Conservation (phyloP, 2,329 filamentous ascomycete genomes). For the Colletotrichum phormii region DNA sequence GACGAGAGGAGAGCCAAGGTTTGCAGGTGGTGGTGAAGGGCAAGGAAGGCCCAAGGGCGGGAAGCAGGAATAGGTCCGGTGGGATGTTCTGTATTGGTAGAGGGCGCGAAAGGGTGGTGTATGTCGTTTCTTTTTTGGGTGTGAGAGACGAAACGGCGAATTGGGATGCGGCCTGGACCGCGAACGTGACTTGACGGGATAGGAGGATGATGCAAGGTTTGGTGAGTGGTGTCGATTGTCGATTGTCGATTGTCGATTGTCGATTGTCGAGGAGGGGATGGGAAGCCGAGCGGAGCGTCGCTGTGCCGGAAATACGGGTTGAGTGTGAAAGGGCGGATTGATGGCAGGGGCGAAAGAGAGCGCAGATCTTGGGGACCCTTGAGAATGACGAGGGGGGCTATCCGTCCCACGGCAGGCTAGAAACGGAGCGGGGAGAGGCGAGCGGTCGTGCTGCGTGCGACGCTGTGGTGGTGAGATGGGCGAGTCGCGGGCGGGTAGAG, state of each 20-base stretch:
- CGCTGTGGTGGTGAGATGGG: background rate
- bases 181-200: constrained; percentile 25
- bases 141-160: background rate
- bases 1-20: constrained; percentile 28
- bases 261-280: too few relatives aligned
- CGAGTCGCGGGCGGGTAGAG: background rate
- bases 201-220: constrained; percentile 30
- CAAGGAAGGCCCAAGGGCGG: constrained; percentile 26
- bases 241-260: too few relatives aligned
- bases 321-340: constrained; percentile 31
- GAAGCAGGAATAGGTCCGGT: background rate
- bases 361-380: constrained; percentile 26
- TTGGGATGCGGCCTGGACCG: constrained; percentile 23
- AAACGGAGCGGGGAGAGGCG: constrained; percentile 5
- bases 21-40: constrained; percentile 13
- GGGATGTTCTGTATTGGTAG: background rate
- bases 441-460: background rate
- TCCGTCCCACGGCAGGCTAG: constrained; percentile 20
- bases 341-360: constrained; percentile 27
- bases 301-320: constrained; percentile 6
- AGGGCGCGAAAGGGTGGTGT: background rate
- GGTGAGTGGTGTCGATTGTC: constrained; percentile 2
- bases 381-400: constrained; percentile 31
- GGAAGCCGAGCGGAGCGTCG: constrained; percentile 13
- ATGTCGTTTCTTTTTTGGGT: constrained; percentile 10